phyloP scores from a whole-genome alignment of 2,329 filamentous ascomycete species.

The Whalleya microplaca region DNA sequence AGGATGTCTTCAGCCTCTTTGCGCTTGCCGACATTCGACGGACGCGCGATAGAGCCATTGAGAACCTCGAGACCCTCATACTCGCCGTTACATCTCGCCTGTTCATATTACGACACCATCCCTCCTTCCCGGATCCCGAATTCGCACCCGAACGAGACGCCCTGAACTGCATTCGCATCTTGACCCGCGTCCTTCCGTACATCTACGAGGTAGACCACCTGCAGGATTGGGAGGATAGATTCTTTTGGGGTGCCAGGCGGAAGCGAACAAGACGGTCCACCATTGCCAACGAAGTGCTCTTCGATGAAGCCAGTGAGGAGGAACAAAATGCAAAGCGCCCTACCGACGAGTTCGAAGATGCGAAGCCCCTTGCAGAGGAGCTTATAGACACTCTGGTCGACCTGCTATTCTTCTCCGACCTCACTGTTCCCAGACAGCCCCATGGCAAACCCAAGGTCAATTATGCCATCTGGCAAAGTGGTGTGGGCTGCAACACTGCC shows the following conservation, averaged over 20 bases:
- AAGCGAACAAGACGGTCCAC: conserved; percentile 69
- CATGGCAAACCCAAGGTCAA: conserved; percentile 78
- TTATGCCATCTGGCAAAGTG: conserved; percentile 97
- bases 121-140: conserved; percentile 86
- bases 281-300: conserved; percentile 76
- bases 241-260: conserved; percentile 84
- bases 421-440: conserved; percentile 78
- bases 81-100: conserved; percentile 82
- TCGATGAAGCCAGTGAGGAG: conserved; percentile 71
- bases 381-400: conserved; percentile 88
- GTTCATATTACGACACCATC: conserved; percentile 81
- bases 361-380: conserved; percentile 88
- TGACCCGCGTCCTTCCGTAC: conserved; percentile 88
- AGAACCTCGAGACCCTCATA: conserved; percentile 88
- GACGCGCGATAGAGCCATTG: conserved; percentile 80
- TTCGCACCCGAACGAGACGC: conserved; percentile 81
- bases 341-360: conserved; percentile 73
- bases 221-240: conserved; percentile 83
- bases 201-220: conserved; percentile 88
- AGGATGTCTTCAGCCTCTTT: conserved; percentile 97
- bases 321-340: conserved; percentile 50
- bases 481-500: conserved; percentile 90
- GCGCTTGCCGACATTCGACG: conserved; percentile 86
- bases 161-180: conserved; percentile 91
- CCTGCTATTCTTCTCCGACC: conserved; percentile 86